A percentile compares a stretch with the other conserved stretches of the same genome.
phyloP scores from a whole-genome alignment of 2,329 filamentous ascomycete species.

The Bipolaris sorokiniana region DNA sequence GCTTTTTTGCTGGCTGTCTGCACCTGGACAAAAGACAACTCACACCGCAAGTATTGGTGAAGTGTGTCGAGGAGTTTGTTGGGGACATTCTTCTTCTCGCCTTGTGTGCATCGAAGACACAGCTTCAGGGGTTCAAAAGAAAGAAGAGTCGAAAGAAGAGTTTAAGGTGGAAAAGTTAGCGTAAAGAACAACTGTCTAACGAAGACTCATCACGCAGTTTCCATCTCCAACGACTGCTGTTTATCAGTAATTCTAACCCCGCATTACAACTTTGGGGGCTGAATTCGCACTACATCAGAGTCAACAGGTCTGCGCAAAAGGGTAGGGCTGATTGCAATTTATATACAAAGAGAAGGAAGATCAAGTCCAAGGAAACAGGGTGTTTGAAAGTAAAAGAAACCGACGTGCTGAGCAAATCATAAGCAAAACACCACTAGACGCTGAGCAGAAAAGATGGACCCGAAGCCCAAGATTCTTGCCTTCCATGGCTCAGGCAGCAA shows the following conservation, averaged over 20 bases:
- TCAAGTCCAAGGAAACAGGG: background rate
- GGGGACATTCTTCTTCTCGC: background rate
- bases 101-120: background rate
- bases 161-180: background rate
- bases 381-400: background rate
- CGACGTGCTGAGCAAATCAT: background rate
- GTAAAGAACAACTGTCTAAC: background rate
- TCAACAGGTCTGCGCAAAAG: background rate
- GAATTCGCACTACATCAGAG: background rate
- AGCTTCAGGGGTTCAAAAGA: background rate
- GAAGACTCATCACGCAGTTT: background rate
- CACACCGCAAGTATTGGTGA: background rate
- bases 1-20: background rate
- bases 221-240: background rate
- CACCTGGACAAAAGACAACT: background rate
- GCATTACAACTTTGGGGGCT: background rate
- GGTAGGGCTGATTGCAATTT: background rate
- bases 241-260: background rate
- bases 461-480: constrained; percentile 43
- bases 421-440: background rate
- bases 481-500: constrained; percentile 48
- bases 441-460: background rate
- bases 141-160: background rate
- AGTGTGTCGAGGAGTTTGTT: background rate
- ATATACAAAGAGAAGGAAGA: background rate